Evolutionary conservation across 148 eudicot genomes (phyloP).

Genomic region (Oxyria digyna): DNA sequence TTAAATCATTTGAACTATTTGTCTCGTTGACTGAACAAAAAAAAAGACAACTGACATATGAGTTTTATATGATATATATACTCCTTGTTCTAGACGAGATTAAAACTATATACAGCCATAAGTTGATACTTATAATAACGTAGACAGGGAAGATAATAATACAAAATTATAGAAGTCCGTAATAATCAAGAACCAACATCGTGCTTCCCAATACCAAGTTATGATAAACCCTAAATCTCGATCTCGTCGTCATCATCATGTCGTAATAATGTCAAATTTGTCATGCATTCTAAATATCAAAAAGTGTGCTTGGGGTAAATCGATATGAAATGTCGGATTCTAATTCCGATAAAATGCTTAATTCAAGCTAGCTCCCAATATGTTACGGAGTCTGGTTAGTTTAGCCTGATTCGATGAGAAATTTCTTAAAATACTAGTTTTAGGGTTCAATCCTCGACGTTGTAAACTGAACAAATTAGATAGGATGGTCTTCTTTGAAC

Average conservation of each 20-base stretch:
- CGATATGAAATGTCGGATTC: no score
- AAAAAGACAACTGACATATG: background rate
- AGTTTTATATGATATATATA: background rate
- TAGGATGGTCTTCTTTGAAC: no score
- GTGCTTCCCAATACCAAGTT: conserved; percentile 3
- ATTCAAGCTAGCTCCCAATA: no score
- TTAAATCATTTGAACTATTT: conserved; percentile 3
- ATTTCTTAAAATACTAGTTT: no score
- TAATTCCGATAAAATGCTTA: no score
- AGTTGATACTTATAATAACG: background rate
- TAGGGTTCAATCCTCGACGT: no score
- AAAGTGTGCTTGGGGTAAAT: no score
- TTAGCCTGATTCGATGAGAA: no score
- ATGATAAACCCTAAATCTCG: conserved; percentile 7
- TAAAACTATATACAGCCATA: conserved; percentile 3
- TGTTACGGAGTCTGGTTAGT: no score
- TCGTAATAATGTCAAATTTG: background rate
- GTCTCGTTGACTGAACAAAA: conserved; percentile 8
- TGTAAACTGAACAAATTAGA: no score
- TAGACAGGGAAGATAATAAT: conserved; percentile 1
- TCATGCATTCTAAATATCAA: no score
- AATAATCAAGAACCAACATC: conserved; percentile 4
- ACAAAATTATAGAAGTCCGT: background rate
- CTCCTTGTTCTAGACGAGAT: no score
- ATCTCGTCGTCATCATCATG: background rate